phyloP scores from a whole-genome alignment of 2,329 filamentous ascomycete genomes.

The Fusarium subglutinans region DNA sequence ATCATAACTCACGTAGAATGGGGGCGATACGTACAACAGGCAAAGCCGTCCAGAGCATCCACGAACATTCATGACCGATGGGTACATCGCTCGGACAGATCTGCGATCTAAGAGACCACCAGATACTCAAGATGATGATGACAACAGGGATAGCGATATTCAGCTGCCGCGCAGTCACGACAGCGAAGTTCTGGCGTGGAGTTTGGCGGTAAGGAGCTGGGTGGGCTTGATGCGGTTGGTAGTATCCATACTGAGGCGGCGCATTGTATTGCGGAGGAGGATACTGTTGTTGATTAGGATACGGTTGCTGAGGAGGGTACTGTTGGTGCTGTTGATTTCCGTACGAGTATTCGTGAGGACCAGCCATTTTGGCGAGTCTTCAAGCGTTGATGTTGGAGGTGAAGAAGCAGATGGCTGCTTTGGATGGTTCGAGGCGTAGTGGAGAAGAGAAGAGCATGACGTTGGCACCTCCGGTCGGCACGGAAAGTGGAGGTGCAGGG shows the following conservation, averaged over 20 bases:
- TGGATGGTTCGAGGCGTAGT: neutral
- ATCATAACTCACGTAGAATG: too few relatives aligned
- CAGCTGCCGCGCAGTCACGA: conserved; percentile 28
- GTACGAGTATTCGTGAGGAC: conserved; percentile 15
- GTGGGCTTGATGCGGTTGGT: conserved; percentile 8
- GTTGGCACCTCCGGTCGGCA: neutral
- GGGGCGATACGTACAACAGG: conserved; percentile 29
- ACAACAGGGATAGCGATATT: conserved; percentile 43
- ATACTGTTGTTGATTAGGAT: conserved; percentile 5
- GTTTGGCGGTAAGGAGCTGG: neutral
- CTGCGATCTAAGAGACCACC: conserved; percentile 39
- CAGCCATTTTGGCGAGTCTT: conserved; percentile 8
- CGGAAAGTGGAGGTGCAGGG: neutral
- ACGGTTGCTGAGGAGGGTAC: neutral
- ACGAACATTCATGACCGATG: conserved; percentile 31
- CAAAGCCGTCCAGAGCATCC: conserved; percentile 38
- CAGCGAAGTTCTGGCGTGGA: conserved; percentile 13
- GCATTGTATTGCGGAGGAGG: conserved; percentile 1
- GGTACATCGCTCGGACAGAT: conserved; percentile 28
- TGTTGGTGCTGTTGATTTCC: conserved; percentile 6
- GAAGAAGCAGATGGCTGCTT: neutral
- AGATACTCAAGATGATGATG: conserved; percentile 56
- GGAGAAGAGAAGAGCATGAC: neutral
- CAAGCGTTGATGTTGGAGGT: neutral
- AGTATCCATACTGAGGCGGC: conserved; percentile 21